These are phyloP conservation scores for Alternaria conjuncta DNA, from an alignment of 2,329 filamentous ascomycete genomes.

Conservation along the genomic window DNA sequence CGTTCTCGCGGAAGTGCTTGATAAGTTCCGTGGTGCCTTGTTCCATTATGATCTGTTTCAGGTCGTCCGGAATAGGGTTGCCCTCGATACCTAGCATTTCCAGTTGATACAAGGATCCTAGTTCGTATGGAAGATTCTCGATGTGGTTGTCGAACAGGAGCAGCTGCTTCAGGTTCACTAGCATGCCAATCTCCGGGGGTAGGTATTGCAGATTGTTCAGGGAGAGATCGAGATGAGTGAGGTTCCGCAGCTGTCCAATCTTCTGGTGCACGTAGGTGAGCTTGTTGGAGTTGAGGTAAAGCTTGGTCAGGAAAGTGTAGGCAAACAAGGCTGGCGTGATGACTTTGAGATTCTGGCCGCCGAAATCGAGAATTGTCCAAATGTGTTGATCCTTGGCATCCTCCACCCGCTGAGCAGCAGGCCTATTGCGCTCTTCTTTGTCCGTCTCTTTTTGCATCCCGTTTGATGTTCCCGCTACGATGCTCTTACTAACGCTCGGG, in stretches of 20 bases:
- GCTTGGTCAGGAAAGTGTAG: constrained; percentile 87
- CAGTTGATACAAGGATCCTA: constrained; percentile 86
- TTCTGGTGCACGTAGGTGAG: constrained; percentile 77
- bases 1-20: constrained; percentile 80
- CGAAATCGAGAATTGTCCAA: constrained; percentile 93
- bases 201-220: constrained; percentile 83
- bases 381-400: constrained; percentile 65
- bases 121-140: constrained; percentile 78
- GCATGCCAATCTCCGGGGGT: constrained; percentile 94
- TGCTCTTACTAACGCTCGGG: constrained; percentile 72
- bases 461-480: constrained; percentile 61
- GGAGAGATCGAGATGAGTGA: constrained; percentile 86
- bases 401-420: constrained; percentile 63
- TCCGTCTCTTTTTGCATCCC: constrained; percentile 57
- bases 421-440: constrained; percentile 68
- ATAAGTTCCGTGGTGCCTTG: constrained; percentile 87
- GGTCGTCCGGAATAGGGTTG: constrained; percentile 77
- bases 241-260: constrained; percentile 81
- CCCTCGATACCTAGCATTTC: constrained; percentile 92
- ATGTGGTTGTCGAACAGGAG: constrained; percentile 91
- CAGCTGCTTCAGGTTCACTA: constrained; percentile 86
- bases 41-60: constrained; percentile 84
- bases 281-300: constrained; percentile 94
- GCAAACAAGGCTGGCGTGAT: constrained; percentile 79
- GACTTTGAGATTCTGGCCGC: constrained; percentile 90